These are phyloP conservation scores for Geotrichum reessii DNA, from an alignment of 1,139 yeast species.

Conservation along the genomic window DNA sequence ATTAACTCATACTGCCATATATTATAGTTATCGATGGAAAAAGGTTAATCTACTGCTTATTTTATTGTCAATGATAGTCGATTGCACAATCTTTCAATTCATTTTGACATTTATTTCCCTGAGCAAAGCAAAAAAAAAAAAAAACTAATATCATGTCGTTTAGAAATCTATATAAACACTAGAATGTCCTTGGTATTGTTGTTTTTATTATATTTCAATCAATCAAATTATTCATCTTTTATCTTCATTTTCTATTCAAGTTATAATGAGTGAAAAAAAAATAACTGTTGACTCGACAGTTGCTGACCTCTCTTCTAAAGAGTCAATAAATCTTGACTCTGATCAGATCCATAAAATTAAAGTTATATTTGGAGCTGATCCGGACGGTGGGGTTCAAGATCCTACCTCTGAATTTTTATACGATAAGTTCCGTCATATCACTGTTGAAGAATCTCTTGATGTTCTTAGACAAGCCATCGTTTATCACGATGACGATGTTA, in stretches of 20 bases:
- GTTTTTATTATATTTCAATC: not conserved
- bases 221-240: not conserved
- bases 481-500: constrained; percentile 34
- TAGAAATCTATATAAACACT: not conserved
- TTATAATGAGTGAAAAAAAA: constrained; percentile 2
- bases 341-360: constrained; percentile 4
- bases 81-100: not conserved
- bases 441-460: constrained; percentile 41
- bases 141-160: too few species aligned
- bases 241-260: not conserved
- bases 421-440: constrained; percentile 39
- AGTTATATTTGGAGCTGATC: constrained; percentile 16
- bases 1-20: not conserved
- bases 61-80: not conserved
- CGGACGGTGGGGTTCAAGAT: constrained; percentile 11
- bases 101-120: not conserved
- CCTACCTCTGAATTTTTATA: constrained; percentile 30
- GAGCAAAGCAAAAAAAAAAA: not conserved
- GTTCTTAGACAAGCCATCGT: constrained; percentile 41
- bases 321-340: constrained; percentile 1
- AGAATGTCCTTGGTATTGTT: not conserved
- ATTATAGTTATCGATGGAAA: not conserved
- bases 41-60: not conserved
- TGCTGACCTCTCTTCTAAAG: constrained; percentile 8
- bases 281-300: not conserved